These are phyloP conservation scores for Plasmodium yoelii DNA, from an alignment of 169 alveolate genomes.

Conservation along the genomic window DNA sequence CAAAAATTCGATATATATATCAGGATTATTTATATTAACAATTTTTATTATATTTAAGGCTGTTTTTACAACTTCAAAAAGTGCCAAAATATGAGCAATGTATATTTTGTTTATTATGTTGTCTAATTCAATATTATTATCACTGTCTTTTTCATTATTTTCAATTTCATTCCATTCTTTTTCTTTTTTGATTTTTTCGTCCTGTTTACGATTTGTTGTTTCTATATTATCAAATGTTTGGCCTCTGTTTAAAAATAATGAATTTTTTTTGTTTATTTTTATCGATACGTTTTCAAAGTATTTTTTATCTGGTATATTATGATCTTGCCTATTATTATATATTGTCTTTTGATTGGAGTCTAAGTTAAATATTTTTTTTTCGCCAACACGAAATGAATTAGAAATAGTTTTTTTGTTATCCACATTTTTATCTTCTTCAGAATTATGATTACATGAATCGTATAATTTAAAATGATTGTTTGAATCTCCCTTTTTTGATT, in stretches of 20 bases:
- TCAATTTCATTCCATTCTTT: neutral
- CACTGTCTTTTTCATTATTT: neutral
- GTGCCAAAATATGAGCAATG: slow-evolving; percentile 45
- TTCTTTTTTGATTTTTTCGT: neutral
- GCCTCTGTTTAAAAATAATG: neutral
- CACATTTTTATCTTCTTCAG: neutral
- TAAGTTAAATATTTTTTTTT: neutral
- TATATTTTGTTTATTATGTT: slow-evolving; percentile 36
- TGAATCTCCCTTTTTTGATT: neutral
- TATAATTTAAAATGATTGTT: neutral
- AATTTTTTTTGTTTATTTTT: neutral
- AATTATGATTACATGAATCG: neutral
- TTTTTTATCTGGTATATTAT: neutral
- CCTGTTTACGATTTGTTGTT: neutral
- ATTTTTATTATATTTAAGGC: slow-evolving; percentile 50
- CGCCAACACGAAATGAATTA: neutral
- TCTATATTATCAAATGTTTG: neutral
- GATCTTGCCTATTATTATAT: neutral
- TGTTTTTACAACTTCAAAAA: slow-evolving; percentile 57
- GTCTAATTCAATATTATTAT: slow-evolving; percentile 7
- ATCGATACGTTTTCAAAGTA: neutral
- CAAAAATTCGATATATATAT: slow-evolving; percentile 50
- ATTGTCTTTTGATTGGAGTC: neutral
- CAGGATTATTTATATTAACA: slow-evolving; percentile 38
- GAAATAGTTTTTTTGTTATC: neutral